Evolutionary conservation across 2,329 filamentous ascomycete genomes (phyloP), one percentile per base, ranked within the genome.

Genomic region (Uncinocarpus reesii): DNA sequence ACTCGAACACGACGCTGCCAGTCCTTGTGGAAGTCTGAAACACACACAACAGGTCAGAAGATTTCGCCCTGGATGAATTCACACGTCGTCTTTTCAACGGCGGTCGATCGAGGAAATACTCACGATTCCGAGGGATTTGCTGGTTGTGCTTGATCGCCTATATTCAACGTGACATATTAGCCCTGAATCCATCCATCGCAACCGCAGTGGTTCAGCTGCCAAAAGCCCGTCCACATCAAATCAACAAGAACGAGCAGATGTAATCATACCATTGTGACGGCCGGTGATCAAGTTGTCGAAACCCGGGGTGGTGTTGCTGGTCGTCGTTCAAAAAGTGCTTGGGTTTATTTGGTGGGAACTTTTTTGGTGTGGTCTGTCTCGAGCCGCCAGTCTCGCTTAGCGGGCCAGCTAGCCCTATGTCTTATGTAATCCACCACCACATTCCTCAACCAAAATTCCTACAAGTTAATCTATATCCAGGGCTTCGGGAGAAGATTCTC

Each of bases 61-160:
- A 26, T 4, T 3, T 47, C 13, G 26, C 11, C 24, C 24, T 24
- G 10, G 4, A 6, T 5, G 11, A 21, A 34, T 32, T 40, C 26
- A 35, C 15, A 37, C 8, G 23, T 47, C 45, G 36, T 18, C 13
- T n/a, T n/a, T 41, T 15, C 6, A 13, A 24, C 20, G 16, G 16
- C 36, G 28, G 13, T 18, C 8, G 26, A 32, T 40, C 24, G 44
- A 40, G 15, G 23, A 13, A 28, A 16, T 52, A 70, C 83, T 78
- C 77, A 87, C 84, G 89, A 82, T 93, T 94, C 81, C 90, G 85
- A 72, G 85, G 84, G 74, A 95, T 84, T 79, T 90, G 85, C 80
- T 95, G 88, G 79, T 96, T 96, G 85, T 95, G 88, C 83, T 94
- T 94, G 87, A 96, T 95, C 80, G 90, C 86, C 89, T 83, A 67